These are phyloP conservation scores for Hawksworthiomyces lignivorus DNA, from an alignment of 2,329 filamentous ascomycete genomes.

Conservation along the genomic window DNA sequence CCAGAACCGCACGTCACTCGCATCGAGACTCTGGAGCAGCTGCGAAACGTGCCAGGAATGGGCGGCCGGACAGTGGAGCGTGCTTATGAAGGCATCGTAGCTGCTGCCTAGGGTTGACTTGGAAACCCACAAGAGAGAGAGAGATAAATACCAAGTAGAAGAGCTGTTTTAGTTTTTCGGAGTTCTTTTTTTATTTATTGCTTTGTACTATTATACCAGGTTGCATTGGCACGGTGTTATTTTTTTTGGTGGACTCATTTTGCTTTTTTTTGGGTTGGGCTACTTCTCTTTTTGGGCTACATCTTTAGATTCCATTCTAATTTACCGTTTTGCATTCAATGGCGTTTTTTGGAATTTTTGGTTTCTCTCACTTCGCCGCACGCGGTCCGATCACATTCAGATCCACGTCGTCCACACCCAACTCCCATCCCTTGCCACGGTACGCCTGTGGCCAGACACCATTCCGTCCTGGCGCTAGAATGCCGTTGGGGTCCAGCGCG, in stretches of 20 bases:
- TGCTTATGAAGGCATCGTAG: slow-evolving; percentile 42
- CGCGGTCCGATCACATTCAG: slow-evolving; percentile 9
- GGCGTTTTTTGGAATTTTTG: neutral
- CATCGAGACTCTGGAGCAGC: slow-evolving; percentile 42
- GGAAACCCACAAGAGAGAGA: too few relatives aligned
- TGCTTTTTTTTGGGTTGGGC: too few relatives aligned
- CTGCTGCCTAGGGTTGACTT: too few relatives aligned
- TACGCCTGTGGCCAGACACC: slow-evolving; percentile 33
- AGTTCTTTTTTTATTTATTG: too few relatives aligned
- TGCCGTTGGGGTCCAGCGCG: slow-evolving; percentile 33
- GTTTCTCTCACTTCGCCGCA: neutral
- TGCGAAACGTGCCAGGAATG: slow-evolving; percentile 49
- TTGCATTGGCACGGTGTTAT: too few relatives aligned
- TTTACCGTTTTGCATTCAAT: neutral
- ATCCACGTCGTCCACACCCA: slow-evolving; percentile 11
- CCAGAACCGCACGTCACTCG: slow-evolving; percentile 8
- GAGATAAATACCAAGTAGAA: too few relatives aligned
- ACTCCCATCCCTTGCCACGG: slow-evolving; percentile 13
- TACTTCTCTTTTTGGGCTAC: too few relatives aligned
- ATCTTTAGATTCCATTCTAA: too few relatives aligned
- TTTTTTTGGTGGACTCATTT: too few relatives aligned
- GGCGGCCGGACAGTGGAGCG: slow-evolving; percentile 49
- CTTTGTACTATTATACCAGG: too few relatives aligned
- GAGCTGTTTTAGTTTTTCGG: too few relatives aligned
- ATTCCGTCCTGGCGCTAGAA: slow-evolving; percentile 37